A percentile compares a stretch with the other conserved stretches of the same genome.
These are phyloP conservation scores for Dicorynia guianensis DNA, from an alignment of 306 rosid genomes.

Conservation along the genomic window DNA sequence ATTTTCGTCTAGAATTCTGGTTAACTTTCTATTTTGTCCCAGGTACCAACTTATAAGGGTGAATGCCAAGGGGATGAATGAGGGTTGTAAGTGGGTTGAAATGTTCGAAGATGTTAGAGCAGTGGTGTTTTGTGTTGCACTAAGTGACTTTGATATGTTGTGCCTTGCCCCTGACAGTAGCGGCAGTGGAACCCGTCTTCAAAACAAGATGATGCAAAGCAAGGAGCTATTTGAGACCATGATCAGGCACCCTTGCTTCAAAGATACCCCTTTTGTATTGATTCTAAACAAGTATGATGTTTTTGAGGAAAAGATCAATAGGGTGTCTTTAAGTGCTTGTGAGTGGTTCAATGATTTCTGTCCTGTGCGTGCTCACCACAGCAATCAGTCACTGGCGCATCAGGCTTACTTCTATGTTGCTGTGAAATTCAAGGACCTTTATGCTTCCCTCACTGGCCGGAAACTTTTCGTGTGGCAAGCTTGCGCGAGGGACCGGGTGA, in stretches of 20 bases:
- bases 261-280: slow-evolving; percentile 81
- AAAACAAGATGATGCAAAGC: slow-evolving; percentile 95
- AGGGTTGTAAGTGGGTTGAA: slow-evolving; percentile 98
- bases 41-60: slow-evolving; percentile 98
- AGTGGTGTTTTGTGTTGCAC: slow-evolving; percentile 78
- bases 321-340: slow-evolving; percentile 61
- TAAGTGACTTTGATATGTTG: slow-evolving; percentile 85
- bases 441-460: slow-evolving; percentile 66
- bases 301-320: slow-evolving; percentile 78
- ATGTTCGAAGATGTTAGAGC: slow-evolving; percentile 98
- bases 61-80: slow-evolving; percentile 92
- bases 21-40: slow-evolving; percentile 39
- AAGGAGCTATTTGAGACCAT: slow-evolving; percentile 90
- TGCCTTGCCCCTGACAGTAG: slow-evolving; percentile 65
- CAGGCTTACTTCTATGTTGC: slow-evolving; percentile 95
- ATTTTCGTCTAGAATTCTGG: not conserved
- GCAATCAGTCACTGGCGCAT: slow-evolving; percentile 79
- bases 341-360: slow-evolving; percentile 90
- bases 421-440: slow-evolving; percentile 96
- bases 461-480: slow-evolving; percentile 94
- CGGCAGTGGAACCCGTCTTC: slow-evolving; percentile 78
- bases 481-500: slow-evolving; percentile 80
- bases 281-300: slow-evolving; percentile 87
- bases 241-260: slow-evolving; percentile 90
- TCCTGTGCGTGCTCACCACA: slow-evolving; percentile 67